Base-by-base conservation (phyloP, 2,329 filamentous ascomycete genomes). In the Epichloe glyceriae region DNA sequence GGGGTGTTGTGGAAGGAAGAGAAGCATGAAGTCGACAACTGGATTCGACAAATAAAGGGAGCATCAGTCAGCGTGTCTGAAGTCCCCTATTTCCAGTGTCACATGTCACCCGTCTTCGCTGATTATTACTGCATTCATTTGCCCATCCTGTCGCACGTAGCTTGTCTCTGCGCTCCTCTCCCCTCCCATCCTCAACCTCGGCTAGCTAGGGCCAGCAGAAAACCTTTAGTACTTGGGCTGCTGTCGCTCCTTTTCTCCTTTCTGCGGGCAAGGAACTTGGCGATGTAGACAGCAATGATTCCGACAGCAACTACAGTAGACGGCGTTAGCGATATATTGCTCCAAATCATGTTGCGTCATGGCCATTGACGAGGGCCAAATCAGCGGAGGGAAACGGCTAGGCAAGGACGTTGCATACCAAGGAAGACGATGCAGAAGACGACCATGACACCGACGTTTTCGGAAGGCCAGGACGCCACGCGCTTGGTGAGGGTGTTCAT, bases 371-470 rank as follows among this genome's bases (percentile, higher is more conserved):
- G 39, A 19, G 8, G 44, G n/a, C 30, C 15, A 26, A 22, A n/a
- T 22, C n/a, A 7, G 47, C 14, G 0, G n/a, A n/a, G 33, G 5
- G 20, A 2, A 11, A 30, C 30, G 30, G 30, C 6, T 10, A 37
- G 34, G 47, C 20, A 38, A 20, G 15, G 30, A 20, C n/a, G 49
- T 15, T 39, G 45, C 66, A 45, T 66, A 70, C 67, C 67, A 47
- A 70, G 49, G 52, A 64, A 66, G 55, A 72, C 63, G 50, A 72
- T 72, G 60, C 62, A 66, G 58, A 72, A 70, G 56, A 72, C 70
- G 49, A 70, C 63, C 53, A 72, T 62, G 56, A 70, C 67, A 59
- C 70, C 70, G 48, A 61, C 60, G 49, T 72, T 64, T 51, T 58
- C 54, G 33, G 61, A 52, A 48, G 70, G 60, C 67, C 67, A 72